phyloP scores from a whole-genome alignment of 2,329 filamentous ascomycete genomes.

The Colletotrichum liaoningense region DNA sequence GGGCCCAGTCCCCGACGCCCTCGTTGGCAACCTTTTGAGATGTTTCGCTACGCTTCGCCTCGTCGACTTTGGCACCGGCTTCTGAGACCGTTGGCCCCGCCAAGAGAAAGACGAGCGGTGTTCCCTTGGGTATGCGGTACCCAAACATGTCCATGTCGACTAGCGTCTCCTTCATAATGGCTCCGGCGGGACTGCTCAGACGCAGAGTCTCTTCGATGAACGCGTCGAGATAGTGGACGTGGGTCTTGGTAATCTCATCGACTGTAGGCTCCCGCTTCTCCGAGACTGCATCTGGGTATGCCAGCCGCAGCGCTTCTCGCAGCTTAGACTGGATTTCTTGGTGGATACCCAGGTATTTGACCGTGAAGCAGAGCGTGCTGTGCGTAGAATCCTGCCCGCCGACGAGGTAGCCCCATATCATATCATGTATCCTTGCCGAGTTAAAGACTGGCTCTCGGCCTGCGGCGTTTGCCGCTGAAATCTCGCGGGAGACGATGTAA shows the following conservation, averaged over 20 bases:
- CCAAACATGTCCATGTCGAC: constrained; percentile 1
- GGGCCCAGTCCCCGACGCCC: neutral
- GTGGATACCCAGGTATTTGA: constrained; percentile 41
- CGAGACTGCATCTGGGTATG: constrained; percentile 35
- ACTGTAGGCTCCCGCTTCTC: constrained; percentile 38
- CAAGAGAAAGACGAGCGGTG: neutral
- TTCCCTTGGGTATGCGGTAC: constrained; percentile 2
- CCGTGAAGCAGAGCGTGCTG: constrained; percentile 39
- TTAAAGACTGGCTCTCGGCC: neutral
- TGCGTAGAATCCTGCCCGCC: constrained; percentile 42
- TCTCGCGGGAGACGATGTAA: constrained; percentile 3
- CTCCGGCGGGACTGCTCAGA: constrained; percentile 15
- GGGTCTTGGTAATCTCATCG: constrained; percentile 38
- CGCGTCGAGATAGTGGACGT: constrained; percentile 45
- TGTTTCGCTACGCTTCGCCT: neutral
- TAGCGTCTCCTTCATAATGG: neutral
- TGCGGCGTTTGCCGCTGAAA: neutral
- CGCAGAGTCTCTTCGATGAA: constrained; percentile 46
- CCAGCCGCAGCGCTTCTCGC: constrained; percentile 39
- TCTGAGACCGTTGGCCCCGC: neutral
- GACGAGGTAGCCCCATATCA: constrained; percentile 38
- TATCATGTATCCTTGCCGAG: neutral
- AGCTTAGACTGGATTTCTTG: constrained; percentile 41
- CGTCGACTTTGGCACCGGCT: neutral
- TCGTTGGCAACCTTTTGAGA: neutral